Evolutionary conservation across 345 rosid genomes (phyloP).

Genomic region (Linum lewisii): DNA sequence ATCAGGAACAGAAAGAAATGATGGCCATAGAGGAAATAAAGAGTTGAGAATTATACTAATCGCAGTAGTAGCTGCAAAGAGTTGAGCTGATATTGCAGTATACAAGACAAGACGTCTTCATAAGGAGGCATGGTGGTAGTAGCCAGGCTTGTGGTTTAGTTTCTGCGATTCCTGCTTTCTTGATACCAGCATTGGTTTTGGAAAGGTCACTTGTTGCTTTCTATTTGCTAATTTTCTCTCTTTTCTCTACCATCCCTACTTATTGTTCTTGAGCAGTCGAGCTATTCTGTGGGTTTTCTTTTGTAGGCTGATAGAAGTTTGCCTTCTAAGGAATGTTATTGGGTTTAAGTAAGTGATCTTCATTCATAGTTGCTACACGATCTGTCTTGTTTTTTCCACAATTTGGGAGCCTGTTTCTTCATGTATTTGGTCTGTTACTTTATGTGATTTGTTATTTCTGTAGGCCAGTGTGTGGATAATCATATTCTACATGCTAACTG

Average conservation of each 20-base stretch:
- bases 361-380: background rate
- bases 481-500: conserved; percentile 13
- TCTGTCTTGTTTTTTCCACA: too few relatives aligned
- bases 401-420: background rate
- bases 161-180: conserved; percentile 73
- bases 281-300: background rate
- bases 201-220: conserved; percentile 41
- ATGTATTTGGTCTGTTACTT: background rate
- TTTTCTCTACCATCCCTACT: background rate
- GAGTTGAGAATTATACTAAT: too few relatives aligned
- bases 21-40: too few relatives aligned
- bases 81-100: too few relatives aligned
- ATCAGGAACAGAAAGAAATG: too few relatives aligned
- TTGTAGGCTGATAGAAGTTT: too few relatives aligned
- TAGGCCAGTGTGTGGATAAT: conserved; percentile 93
- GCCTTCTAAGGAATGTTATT: conserved; percentile 69
- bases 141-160: conserved; percentile 63
- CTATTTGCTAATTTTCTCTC: background rate
- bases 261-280: background rate
- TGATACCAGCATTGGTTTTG: conserved; percentile 52
- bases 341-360: conserved; percentile 81
- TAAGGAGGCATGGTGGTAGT: too few relatives aligned
- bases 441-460: conserved; percentile 13
- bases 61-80: too few relatives aligned
- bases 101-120: too few relatives aligned